phyloP scores from a whole-genome alignment of 225 moss, liverwort and hornwort genomes.

The Physcomitrellopsis africana region DNA sequence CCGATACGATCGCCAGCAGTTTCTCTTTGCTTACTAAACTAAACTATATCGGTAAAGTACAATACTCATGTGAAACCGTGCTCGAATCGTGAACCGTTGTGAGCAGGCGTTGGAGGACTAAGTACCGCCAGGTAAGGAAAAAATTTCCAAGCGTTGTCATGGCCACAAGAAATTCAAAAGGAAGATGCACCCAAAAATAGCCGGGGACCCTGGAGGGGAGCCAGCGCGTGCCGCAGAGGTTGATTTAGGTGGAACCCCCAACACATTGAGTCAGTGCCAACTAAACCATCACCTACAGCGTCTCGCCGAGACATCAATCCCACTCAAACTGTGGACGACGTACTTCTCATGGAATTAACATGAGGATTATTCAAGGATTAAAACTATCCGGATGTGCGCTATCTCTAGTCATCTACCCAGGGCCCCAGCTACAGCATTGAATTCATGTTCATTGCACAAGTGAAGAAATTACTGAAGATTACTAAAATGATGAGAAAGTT shows the following conservation, averaged over 20 bases:
- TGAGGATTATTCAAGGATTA: not conserved
- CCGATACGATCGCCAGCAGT: no score
- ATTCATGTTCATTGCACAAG: conserved; percentile 6
- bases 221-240: no score
- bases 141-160: no score
- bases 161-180: no score
- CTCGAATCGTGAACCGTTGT: no score
- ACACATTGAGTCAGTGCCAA: not conserved
- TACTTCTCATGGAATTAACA: conserved; percentile 11
- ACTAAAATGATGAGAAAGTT: conserved; percentile 24
- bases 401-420: not conserved
- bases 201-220: not conserved
- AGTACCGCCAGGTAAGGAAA: no score
- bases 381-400: not conserved
- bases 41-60: no score
- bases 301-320: conserved; percentile 1
- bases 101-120: no score
- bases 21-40: no score
- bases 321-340: not conserved
- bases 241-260: not conserved
- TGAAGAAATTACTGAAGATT: conserved; percentile 17
- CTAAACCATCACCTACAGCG: conserved; percentile 11
- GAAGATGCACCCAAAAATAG: no score
- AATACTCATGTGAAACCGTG: no score
- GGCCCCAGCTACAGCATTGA: not conserved